Evolutionary conservation across 2,329 filamentous ascomycete species (phyloP).

Genomic region (Diaporthe helianthi): DNA sequence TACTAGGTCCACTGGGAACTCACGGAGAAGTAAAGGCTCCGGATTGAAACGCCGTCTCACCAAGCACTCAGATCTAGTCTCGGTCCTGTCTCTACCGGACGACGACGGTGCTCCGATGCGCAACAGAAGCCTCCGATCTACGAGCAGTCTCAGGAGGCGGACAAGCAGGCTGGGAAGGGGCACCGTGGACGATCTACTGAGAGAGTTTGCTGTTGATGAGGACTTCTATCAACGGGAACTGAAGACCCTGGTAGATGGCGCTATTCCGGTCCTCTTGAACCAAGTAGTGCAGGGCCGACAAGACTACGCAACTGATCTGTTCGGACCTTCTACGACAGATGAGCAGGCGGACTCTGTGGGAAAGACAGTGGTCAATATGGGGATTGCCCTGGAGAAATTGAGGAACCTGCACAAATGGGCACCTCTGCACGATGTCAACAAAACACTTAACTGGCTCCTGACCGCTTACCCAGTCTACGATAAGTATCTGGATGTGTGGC

Average conservation of each 20-base stretch:
- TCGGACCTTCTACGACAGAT: conserved; percentile 62
- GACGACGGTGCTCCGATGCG: conserved; percentile 62
- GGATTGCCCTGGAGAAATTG: conserved; percentile 84
- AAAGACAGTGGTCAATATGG: conserved; percentile 93
- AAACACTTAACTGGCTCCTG: conserved; percentile 82
- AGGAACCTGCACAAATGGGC: conserved; percentile 82
- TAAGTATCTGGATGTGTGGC: conserved; percentile 87
- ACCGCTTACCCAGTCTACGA: conserved; percentile 79
- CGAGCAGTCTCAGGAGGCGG: conserved; percentile 78
- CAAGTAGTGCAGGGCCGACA: conserved; percentile 79
- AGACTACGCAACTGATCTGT: conserved; percentile 70
- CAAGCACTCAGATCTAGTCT: conserved; percentile 92
- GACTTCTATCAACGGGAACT: conserved; percentile 88
- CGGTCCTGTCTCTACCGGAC: conserved; percentile 80
- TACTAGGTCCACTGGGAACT: conserved; percentile 55
- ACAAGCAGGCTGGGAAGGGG: conserved; percentile 71
- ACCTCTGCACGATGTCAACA: conserved; percentile 74
- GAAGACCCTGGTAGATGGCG: conserved; percentile 90
- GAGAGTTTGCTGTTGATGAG: conserved; percentile 84
- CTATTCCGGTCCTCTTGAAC: conserved; percentile 89
- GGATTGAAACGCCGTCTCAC: conserved; percentile 79
- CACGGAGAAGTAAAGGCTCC: conserved; percentile 53
- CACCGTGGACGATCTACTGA: conserved; percentile 77
- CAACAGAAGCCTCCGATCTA: conserved; percentile 74
- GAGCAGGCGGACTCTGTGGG: conserved; percentile 69